Percentiles rank a stretch among this genome's conserved stretches.
These are phyloP conservation scores for Tuber borchii DNA, from an alignment of 495 filamentous ascomycete genomes.

Conservation along the genomic window DNA sequence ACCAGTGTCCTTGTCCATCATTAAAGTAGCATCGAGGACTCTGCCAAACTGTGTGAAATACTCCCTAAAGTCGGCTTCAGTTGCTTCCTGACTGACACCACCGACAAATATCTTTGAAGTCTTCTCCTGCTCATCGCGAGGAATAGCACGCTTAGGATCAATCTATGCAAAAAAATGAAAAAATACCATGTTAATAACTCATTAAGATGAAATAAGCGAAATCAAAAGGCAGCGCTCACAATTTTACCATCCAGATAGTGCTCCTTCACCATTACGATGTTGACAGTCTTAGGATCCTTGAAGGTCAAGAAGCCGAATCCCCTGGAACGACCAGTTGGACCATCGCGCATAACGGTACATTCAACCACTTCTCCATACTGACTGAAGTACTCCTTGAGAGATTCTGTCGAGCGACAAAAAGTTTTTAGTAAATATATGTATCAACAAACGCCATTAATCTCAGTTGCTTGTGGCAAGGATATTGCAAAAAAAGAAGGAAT, in stretches of 20 bases:
- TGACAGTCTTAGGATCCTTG: conserved; percentile 92
- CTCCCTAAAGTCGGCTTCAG: conserved; percentile 86
- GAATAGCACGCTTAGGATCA: conserved; percentile 95
- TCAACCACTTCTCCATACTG: conserved; percentile 95
- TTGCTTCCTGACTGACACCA: conserved; percentile 93
- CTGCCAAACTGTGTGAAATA: conserved; percentile 96
- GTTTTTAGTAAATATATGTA: conserved; percentile 1
- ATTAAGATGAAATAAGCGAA: not conserved
- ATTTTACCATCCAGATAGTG: conserved; percentile 98
- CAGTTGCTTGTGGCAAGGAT: not conserved
- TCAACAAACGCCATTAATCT: conserved; percentile 12
- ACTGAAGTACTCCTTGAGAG: conserved; percentile 95
- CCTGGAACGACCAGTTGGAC: conserved; percentile 83
- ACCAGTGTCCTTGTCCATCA: conserved; percentile 99
- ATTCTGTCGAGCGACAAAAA: conserved; percentile 56
- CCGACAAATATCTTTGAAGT: conserved; percentile 98
- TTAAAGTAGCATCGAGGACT: conserved; percentile 92
- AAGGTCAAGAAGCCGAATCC: conserved; percentile 98
- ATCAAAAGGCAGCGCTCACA: conserved; percentile 53
- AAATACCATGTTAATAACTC: conserved; percentile 10
- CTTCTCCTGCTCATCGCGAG: conserved; percentile 93
- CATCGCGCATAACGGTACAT: conserved; percentile 97
- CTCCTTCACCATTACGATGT: conserved; percentile 99
- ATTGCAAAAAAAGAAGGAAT: conserved; percentile 9
- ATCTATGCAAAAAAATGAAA: conserved; percentile 54